These are phyloP conservation scores for Debaryomycetaceae sp. DNA, from an alignment of 1,139 yeast genomes.

Conservation along the genomic window DNA sequence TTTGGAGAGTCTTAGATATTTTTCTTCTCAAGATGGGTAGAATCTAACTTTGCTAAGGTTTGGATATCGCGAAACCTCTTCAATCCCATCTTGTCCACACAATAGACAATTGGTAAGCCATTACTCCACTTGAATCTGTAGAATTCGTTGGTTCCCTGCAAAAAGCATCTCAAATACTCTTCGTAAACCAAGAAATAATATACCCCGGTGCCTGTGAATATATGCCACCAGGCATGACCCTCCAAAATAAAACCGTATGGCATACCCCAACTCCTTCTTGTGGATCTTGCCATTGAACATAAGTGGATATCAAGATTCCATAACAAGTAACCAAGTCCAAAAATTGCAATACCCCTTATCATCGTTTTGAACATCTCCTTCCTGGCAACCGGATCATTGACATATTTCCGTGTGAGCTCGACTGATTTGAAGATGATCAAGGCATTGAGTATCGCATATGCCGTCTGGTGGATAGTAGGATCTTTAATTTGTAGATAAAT, in stretches of 20 bases:
- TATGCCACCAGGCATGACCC: constrained; percentile 99
- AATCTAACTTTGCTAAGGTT: constrained; percentile 18
- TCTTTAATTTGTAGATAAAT: constrained; percentile 67
- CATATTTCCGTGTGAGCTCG: constrained; percentile 47
- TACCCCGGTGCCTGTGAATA: constrained; percentile 74
- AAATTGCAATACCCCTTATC: constrained; percentile 59
- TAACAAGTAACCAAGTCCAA: constrained; percentile 67
- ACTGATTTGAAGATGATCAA: constrained; percentile 58
- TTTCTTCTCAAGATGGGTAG: constrained; percentile 8
- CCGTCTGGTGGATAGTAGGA: constrained; percentile 86
- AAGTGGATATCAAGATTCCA: constrained; percentile 87
- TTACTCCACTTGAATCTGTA: constrained; percentile 52
- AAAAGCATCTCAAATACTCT: constrained; percentile 65
- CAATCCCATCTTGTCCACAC: constrained; percentile 30
- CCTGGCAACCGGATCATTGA: constrained; percentile 45
- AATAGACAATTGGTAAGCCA: constrained; percentile 35
- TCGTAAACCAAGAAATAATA: constrained; percentile 59
- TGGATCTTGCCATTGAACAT: constrained; percentile 59
- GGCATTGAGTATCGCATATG: constrained; percentile 64
- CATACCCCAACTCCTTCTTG: constrained; percentile 69
- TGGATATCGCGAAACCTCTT: constrained; percentile 15
- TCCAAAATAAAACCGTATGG: constrained; percentile 88
- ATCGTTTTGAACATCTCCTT: constrained; percentile 51
- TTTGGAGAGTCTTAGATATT: constrained; percentile 3
- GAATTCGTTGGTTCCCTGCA: constrained; percentile 48